phyloP scores from a whole-genome alignment of 1,284 basidiomycete genomes.

The Trametes versicolor region DNA sequence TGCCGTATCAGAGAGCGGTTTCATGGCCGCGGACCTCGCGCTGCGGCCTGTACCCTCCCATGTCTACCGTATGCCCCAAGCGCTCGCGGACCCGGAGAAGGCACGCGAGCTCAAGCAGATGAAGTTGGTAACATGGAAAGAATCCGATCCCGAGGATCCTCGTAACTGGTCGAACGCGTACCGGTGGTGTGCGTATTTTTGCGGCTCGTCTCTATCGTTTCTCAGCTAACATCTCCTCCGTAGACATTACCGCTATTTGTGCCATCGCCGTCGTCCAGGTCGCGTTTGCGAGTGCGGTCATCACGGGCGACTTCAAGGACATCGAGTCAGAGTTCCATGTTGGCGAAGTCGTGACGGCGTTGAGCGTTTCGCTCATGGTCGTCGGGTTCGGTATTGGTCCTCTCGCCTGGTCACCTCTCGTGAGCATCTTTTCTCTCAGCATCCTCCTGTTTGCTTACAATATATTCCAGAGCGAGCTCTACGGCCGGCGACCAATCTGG shows the following conservation, averaged over 20 bases:
- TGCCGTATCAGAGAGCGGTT: slow-evolving; percentile 41
- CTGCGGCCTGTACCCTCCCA: slow-evolving; percentile 44
- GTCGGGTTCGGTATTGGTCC: slow-evolving; percentile 65
- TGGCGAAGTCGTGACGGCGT: slow-evolving; percentile 58
- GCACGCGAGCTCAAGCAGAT: slow-evolving; percentile 42
- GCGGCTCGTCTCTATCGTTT: slow-evolving; percentile 45
- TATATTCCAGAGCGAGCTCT: slow-evolving; percentile 57
- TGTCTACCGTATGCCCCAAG: slow-evolving; percentile 38
- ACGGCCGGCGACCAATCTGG: slow-evolving; percentile 68
- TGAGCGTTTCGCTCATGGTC: slow-evolving; percentile 58
- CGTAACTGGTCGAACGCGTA: slow-evolving; percentile 62
- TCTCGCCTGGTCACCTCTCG: slow-evolving; percentile 47
- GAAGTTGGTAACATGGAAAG: slow-evolving; percentile 46
- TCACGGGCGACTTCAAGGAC: slow-evolving; percentile 53
- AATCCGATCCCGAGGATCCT: slow-evolving; percentile 67
- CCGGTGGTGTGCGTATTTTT: slow-evolving; percentile 56
- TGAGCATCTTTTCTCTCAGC: slow-evolving; percentile 42
- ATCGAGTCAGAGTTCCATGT: slow-evolving; percentile 57
- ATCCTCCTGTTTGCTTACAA: background rate
- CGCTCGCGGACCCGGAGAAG: slow-evolving; percentile 47
- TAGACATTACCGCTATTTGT: slow-evolving; percentile 41
- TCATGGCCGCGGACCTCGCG: slow-evolving; percentile 40
- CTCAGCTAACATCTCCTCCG: slow-evolving; percentile 47
- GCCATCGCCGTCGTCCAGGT: slow-evolving; percentile 46
- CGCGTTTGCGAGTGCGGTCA: slow-evolving; percentile 69